Conservation (phyloP, 164 flowering plant genomes). For the Vitis amurensis region DNA sequence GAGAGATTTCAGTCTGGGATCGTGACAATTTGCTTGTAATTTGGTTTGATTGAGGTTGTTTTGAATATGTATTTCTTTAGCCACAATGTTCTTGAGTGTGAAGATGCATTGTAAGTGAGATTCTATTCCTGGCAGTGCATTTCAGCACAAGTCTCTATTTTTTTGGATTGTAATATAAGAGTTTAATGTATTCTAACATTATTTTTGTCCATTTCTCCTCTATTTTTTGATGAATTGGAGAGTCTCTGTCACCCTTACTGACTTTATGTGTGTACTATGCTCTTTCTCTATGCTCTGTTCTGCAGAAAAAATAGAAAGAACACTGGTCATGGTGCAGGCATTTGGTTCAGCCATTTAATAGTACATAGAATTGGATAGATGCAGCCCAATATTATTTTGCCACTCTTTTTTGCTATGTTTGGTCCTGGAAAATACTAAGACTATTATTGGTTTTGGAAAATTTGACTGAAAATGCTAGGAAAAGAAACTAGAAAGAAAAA, state of each 20-base stretch:
- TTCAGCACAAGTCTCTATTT: background rate
- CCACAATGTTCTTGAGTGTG: background rate
- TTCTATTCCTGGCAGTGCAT: background rate
- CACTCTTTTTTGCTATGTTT: too few relatives aligned
- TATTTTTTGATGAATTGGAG: background rate
- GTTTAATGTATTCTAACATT: slow-evolving; percentile 3
- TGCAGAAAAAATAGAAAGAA: too few relatives aligned
- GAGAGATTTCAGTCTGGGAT: slow-evolving; percentile 11
- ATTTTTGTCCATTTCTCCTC: background rate
- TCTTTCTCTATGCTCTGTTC: too few relatives aligned
- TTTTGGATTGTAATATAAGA: background rate
- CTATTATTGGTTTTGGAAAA: too few relatives aligned
- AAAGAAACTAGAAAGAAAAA: too few relatives aligned
- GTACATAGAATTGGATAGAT: too few relatives aligned
- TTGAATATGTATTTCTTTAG: background rate
- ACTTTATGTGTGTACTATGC: background rate
- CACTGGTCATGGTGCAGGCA: too few relatives aligned
- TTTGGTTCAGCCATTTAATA: too few relatives aligned
- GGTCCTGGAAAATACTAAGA: too few relatives aligned
- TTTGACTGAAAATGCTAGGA: too few relatives aligned
- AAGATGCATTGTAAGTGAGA: background rate
- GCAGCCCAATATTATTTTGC: too few relatives aligned
- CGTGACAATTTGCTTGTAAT: slow-evolving; percentile 1
- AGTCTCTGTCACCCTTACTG: background rate
- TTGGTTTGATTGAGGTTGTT: background rate